These are phyloP conservation scores for Ophiostoma himal-ulmi DNA, from an alignment of 2,329 filamentous ascomycete species.

Conservation along the genomic window DNA sequence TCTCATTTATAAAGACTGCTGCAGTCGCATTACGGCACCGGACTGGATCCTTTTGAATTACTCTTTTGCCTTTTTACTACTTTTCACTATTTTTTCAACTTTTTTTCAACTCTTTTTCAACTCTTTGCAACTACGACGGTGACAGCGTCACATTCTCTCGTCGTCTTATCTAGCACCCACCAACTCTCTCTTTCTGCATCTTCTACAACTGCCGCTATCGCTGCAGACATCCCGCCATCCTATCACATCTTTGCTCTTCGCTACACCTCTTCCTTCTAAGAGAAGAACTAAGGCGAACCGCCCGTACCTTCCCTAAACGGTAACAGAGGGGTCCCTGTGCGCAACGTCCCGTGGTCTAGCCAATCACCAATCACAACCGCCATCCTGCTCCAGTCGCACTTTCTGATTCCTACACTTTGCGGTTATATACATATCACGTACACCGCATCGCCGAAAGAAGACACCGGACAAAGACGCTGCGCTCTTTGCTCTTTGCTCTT, in stretches of 20 bases:
- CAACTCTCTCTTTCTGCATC: background rate
- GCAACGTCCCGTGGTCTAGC: background rate
- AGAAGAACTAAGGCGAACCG: constrained; percentile 21
- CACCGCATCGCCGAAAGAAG: constrained; percentile 17
- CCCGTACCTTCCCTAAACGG: constrained; percentile 27
- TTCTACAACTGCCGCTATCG: background rate
- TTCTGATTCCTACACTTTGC: background rate
- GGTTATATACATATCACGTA: background rate
- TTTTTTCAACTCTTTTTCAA: background rate
- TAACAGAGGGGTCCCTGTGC: constrained; percentile 21
- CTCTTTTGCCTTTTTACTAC: background rate
- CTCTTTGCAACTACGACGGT: constrained; percentile 10
- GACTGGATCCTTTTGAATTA: constrained; percentile 8
- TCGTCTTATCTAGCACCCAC: background rate
- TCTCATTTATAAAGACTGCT: background rate
- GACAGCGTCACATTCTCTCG: background rate
- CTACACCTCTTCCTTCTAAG: constrained; percentile 12
- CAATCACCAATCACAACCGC: constrained; percentile 17
- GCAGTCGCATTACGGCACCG: constrained; percentile 10
- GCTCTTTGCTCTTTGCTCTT: background rate
- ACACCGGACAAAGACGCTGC: constrained; percentile 20
- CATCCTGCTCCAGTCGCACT: background rate
- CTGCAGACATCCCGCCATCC: background rate
- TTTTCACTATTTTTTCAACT: background rate
- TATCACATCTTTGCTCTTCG: background rate